Conservation (phyloP, 176 grass and related monocot species). For the Lolium rigidum region DNA sequence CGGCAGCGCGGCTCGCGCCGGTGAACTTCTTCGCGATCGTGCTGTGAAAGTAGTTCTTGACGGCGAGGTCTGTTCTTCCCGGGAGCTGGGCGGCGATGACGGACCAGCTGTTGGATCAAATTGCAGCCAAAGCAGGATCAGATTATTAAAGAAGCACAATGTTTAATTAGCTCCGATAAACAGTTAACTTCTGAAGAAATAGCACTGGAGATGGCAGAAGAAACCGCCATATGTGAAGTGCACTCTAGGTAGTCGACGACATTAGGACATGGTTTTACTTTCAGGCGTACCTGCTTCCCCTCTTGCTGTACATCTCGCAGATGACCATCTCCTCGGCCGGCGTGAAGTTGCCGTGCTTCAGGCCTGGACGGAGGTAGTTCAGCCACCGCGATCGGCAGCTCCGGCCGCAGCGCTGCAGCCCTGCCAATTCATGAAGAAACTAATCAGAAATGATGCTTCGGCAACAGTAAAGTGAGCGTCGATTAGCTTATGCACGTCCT, state of each 20-base stretch:
- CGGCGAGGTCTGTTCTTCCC: conserved; percentile 56
- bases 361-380: conserved; percentile 62
- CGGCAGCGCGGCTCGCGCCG: background rate
- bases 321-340: conserved; percentile 51
- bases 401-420: conserved; percentile 48
- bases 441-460: background rate
- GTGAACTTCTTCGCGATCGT: conserved; percentile 57
- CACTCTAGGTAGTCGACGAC: background rate
- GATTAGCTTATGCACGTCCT: background rate
- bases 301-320: conserved; percentile 50
- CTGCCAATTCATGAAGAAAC: conserved; percentile 37
- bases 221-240: background rate
- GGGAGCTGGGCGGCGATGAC: conserved; percentile 54
- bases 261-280: background rate
- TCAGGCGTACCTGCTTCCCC: conserved; percentile 50
- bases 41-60: conserved; percentile 77
- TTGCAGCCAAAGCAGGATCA: background rate
- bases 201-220: no score
- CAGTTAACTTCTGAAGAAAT: no score
- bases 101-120: conserved; percentile 51
- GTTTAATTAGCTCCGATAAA: no score
- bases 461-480: background rate
- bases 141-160: conserved; percentile 15
- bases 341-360: conserved; percentile 59
- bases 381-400: conserved; percentile 68